These are phyloP conservation scores for Syncephalastrum sp. DNA, from an alignment of 371 early-diverging fungal species.

Conservation along the genomic window DNA sequence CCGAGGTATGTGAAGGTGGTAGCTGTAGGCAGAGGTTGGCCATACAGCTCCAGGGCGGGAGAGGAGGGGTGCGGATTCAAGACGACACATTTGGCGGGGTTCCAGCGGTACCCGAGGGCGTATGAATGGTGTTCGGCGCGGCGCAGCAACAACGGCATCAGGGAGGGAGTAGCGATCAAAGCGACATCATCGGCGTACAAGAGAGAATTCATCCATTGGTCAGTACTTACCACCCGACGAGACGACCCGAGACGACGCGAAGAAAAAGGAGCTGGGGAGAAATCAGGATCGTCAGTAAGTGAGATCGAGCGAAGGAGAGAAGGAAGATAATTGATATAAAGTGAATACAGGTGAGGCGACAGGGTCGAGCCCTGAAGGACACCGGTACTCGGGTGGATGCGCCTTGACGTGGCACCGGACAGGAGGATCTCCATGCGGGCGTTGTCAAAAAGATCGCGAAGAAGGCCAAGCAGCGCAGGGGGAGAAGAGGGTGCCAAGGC, in stretches of 20 bases:
- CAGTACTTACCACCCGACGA: too few relatives aligned
- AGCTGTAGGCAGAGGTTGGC: background rate
- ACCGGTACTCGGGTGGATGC: slow-evolving; percentile 20
- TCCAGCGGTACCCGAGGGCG: slow-evolving; percentile 23
- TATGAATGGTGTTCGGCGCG: slow-evolving; percentile 11
- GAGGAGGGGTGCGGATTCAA: too few relatives aligned
- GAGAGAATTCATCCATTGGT: slow-evolving; percentile 12
- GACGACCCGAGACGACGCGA: too few relatives aligned
- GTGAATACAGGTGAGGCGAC: slow-evolving; percentile 20
- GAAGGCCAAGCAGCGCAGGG: slow-evolving; percentile 6
- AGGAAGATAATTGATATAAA: slow-evolving; percentile 24
- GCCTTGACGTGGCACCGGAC: slow-evolving; percentile 8
- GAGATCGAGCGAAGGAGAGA: slow-evolving; percentile 4
- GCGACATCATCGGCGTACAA: slow-evolving; percentile 35
- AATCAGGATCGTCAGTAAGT: background rate
- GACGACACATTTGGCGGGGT: slow-evolving; percentile 27
- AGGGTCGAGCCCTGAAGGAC: slow-evolving; percentile 30
- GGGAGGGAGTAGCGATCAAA: slow-evolving; percentile 15
- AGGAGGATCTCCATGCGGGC: slow-evolving; percentile 15
- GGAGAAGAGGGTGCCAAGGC: slow-evolving; percentile 6
- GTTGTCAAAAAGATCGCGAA: slow-evolving; percentile 21
- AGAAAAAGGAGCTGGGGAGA: too few relatives aligned
- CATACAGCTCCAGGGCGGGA: slow-evolving; percentile 9
- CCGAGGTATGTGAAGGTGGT: slow-evolving; percentile 12
- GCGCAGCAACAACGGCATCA: slow-evolving; percentile 3